Conservation (phyloP, 164 flowering plant genomes). For the grape (Vitis vinifera) region ASM3070453v1 NC_081814.1:7146501-7147000, state of each 20-base stretch:
- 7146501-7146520: too few relatives aligned
- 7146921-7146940: too few relatives aligned
- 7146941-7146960: too few relatives aligned
- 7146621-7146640: constrained; percentile 18
- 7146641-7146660: constrained; percentile 40
- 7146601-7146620: constrained; percentile 12
- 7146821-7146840: constrained; percentile 9
- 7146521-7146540: too few relatives aligned
- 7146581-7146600: constrained; percentile 21
- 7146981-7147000: too few relatives aligned
- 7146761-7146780: constrained; percentile 7
- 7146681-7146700: constrained; percentile 28
- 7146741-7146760: constrained; percentile 10
- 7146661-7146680: constrained; percentile 35
- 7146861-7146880: too few relatives aligned
- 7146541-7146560: constrained; percentile 19
- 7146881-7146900: too few relatives aligned
- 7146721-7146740: not conserved
- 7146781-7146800: not conserved
- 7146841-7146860: not conserved
- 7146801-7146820: not conserved
- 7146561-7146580: constrained; percentile 28
- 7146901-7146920: too few relatives aligned
- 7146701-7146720: constrained; percentile 26
- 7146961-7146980: too few relatives aligned